These are phyloP conservation scores for Casuarina equisetifolia DNA, from an alignment of 306 rosid genomes.

Conservation along the genomic window DNA sequence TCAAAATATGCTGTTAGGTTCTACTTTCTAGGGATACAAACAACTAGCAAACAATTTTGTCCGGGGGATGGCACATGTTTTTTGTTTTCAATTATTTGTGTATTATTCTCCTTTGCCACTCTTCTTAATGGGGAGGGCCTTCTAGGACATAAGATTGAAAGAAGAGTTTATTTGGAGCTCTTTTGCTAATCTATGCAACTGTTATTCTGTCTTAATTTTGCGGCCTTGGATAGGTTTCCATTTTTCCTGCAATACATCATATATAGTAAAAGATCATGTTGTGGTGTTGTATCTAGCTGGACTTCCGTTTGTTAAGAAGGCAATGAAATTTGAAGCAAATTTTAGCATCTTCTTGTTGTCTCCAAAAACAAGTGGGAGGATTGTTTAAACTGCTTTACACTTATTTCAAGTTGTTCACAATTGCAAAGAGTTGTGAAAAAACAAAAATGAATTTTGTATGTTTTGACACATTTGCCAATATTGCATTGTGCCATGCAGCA, in stretches of 20 bases:
- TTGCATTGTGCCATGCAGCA: slow-evolving; percentile 52
- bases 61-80: too few species aligned
- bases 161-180: too few species aligned
- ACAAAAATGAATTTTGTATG: background rate
- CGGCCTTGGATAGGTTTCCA: background rate
- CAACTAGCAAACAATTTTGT: too few species aligned
- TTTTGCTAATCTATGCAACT: too few species aligned
- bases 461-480: slow-evolving; percentile 3
- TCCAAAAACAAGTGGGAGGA: background rate
- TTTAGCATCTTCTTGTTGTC: background rate
- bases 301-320: background rate
- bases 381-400: background rate
- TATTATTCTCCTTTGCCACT: too few species aligned
- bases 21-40: too few species aligned
- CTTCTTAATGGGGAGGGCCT: too few species aligned
- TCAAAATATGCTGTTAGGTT: too few species aligned
- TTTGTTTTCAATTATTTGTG: too few species aligned
- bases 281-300: background rate
- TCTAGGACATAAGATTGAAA: too few species aligned
- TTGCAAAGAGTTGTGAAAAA: background rate
- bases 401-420: background rate
- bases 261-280: background rate
- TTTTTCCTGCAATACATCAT: background rate
- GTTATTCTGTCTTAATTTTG: background rate
- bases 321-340: background rate